Percentiles rank a stretch among this genome's conserved stretches.
Conservation (phyloP, 345 rosid genomes). For the Capsella bursapastoris region DNA sequence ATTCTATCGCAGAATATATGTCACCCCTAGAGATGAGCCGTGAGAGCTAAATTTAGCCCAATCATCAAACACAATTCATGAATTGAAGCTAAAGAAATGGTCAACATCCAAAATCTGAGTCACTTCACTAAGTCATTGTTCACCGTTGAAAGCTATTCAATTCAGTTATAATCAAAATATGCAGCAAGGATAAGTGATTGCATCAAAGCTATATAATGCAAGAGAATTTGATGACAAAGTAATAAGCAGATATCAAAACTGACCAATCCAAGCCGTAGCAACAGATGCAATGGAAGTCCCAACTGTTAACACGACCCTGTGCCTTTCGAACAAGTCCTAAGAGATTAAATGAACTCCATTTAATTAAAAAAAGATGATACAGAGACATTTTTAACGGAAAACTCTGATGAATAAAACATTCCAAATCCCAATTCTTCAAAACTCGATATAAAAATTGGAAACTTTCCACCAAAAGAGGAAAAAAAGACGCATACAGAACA, state of each 20-base stretch:
- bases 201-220: neutral
- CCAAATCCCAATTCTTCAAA: constrained; percentile 21
- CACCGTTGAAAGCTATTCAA: constrained; percentile 1
- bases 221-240: constrained; percentile 15
- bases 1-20: neutral
- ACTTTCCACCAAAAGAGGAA: neutral
- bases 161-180: neutral
- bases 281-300: constrained; percentile 95
- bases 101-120: constrained; percentile 6
- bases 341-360: constrained; percentile 6
- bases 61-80: neutral
- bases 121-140: neutral
- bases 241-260: constrained; percentile 25
- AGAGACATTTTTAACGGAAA: neutral
- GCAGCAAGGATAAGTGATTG: neutral
- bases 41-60: neutral
- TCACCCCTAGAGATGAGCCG: neutral
- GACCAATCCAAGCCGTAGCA: constrained; percentile 93
- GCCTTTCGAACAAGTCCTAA: constrained; percentile 88
- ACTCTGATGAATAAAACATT: neutral
- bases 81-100: neutral
- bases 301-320: constrained; percentile 80
- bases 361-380: neutral
- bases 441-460: neutral
- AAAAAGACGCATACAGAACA: neutral